Base-by-base conservation (phyloP, 78 protist genomes). In the Dictyostelium intermedium region DNA sequence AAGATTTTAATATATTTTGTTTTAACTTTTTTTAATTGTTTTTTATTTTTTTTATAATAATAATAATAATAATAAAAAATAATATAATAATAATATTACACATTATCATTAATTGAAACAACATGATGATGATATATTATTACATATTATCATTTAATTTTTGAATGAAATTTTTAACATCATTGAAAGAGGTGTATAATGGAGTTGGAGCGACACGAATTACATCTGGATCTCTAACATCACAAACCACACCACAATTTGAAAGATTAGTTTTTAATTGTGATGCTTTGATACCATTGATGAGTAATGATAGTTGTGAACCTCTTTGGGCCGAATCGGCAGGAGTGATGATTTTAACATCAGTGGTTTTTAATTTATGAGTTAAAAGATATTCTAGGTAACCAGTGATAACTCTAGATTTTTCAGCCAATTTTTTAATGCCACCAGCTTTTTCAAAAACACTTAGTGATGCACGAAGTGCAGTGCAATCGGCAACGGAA, bases 121-220 rank as follows among this genome's bases (percentile, higher is more conserved):
- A n/a, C n/a, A n/a, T n/a, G n/a, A n/a, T n/a, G n/a, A n/a, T n/a
- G n/a, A n/a, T n/a, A n/a, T n/a, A 7, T 63, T 63, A 25, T 27
- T 72, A 72, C 82, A 77, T 77, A n/a, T 18, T 16, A n/a, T 84
- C 60, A 27, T 74, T 87, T 53, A 97, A 87, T 9, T 82, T n/a
- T 11, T 45, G 27, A 37, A 97, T 96, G 32, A 96, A 96, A 20
- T 11, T 47, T 43, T 5, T 23, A 5, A 96, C 97, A 77, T 98
- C 98, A 20, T 43, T 70, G 47, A 95, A 98, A 32, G 86, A 37
- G 82, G 95, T 97, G 96, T 98, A 98, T n/a, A 97, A 86, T 20
- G 99, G 98, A n/a, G 76, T 83, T 5, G 99, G 99, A 5, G 99
- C 93, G 1, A 97, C 85, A 63, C 99, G 92, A 14, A 98, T 85